These are phyloP conservation scores for Melocanna baccifera DNA, from an alignment of 176 grass and related monocot genomes.

Conservation along the genomic window DNA sequence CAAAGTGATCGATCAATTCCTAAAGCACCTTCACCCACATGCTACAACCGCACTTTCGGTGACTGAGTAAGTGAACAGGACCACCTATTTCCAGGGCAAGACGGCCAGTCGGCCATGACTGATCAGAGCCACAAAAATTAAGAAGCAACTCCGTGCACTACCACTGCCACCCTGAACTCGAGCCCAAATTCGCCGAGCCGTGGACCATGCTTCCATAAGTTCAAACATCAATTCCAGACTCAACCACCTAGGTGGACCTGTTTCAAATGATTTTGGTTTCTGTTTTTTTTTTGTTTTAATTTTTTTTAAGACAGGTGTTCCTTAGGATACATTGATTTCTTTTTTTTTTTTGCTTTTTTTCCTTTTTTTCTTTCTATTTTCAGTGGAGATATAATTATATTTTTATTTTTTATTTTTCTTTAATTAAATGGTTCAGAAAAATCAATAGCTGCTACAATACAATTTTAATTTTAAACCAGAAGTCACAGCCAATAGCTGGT, in stretches of 20 bases:
- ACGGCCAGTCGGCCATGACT: neutral
- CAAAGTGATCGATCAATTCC: neutral
- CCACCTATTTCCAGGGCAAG: constrained; percentile 11
- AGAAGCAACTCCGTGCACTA: neutral
- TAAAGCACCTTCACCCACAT: constrained; percentile 11
- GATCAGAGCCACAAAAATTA: neutral
- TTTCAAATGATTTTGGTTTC: too few species aligned
- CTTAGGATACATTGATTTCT: too few species aligned
- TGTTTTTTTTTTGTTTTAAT: too few species aligned
- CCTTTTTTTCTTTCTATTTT: too few species aligned
- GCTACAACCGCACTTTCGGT: constrained; percentile 38
- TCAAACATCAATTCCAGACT: constrained; percentile 14
- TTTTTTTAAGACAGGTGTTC: too few species aligned
- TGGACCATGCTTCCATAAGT: neutral
- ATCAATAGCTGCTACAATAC: too few species aligned
- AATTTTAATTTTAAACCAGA: too few species aligned
- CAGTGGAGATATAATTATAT: too few species aligned
- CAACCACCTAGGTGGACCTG: constrained; percentile 29
- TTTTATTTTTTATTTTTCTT: too few species aligned
- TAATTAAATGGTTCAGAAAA: too few species aligned
- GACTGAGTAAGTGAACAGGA: constrained; percentile 4
- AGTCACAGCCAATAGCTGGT: too few species aligned
- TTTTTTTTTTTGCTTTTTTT: too few species aligned
- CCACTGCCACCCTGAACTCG: neutral
- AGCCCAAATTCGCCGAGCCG: neutral